Evolutionary conservation across 495 filamentous ascomycete genomes (phyloP).

Genomic region (Aspergillus hancockii): DNA sequence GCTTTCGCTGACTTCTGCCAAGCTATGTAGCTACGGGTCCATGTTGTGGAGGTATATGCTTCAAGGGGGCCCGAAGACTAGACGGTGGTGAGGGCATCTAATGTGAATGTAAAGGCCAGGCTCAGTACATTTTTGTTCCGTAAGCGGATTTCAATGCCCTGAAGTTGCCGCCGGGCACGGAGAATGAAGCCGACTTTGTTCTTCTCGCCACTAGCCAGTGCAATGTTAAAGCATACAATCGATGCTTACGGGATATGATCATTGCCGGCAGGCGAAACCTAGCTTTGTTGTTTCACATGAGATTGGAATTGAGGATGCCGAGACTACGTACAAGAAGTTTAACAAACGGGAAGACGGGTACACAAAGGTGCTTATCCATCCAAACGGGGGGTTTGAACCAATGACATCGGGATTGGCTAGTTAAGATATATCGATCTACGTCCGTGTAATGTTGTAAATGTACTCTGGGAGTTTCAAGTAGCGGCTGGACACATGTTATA

Average conservation of each 20-base stretch:
- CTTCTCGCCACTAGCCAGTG: slow-evolving; percentile 57
- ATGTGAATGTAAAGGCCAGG: slow-evolving; percentile 35
- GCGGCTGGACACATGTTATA: too few relatives aligned
- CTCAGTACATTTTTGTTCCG: slow-evolving; percentile 57
- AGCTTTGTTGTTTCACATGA: slow-evolving; percentile 60
- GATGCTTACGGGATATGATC: slow-evolving; percentile 58
- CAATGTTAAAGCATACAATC: slow-evolving; percentile 62
- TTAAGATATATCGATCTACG: too few relatives aligned
- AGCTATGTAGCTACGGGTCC: slow-evolving; percentile 61
- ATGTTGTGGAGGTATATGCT: slow-evolving; percentile 45
- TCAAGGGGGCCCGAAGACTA: not conserved
- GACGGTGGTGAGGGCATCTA: not conserved
- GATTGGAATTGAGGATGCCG: slow-evolving; percentile 54
- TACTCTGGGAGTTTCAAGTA: too few relatives aligned
- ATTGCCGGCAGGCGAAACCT: slow-evolving; percentile 57
- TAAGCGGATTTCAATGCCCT: slow-evolving; percentile 60
- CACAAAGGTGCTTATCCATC: slow-evolving; percentile 52
- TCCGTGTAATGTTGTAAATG: too few relatives aligned
- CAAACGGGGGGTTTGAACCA: slow-evolving; percentile 30
- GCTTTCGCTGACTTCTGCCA: slow-evolving; percentile 4
- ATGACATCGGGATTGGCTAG: not conserved
- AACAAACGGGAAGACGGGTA: slow-evolving; percentile 48
- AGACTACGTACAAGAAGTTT: slow-evolving; percentile 51
- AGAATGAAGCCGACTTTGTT: slow-evolving; percentile 48
- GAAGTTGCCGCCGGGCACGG: slow-evolving; percentile 40